phyloP scores from a whole-genome alignment of 305 asterid species.

The Caryopteris hybrid region DNA sequence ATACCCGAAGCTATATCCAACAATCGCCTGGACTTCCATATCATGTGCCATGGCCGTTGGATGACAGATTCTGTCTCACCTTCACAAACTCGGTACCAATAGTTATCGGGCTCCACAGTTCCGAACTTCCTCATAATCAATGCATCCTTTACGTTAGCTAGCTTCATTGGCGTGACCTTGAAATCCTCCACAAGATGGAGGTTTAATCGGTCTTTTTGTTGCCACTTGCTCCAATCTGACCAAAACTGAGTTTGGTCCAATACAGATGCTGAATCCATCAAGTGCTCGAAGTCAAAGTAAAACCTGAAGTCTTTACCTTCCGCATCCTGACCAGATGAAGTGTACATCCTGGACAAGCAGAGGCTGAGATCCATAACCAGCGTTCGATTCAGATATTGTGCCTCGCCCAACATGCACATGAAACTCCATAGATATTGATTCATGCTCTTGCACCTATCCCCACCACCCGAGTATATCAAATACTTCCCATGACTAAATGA shows the following conservation, averaged over 20 bases:
- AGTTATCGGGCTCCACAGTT: constrained; percentile 52
- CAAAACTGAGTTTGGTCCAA: constrained; percentile 72
- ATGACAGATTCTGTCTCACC: constrained; percentile 42
- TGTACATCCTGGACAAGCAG: constrained; percentile 69
- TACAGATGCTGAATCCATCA: constrained; percentile 64
- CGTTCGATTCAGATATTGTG: constrained; percentile 76
- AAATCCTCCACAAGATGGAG: constrained; percentile 45
- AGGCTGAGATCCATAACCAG: constrained; percentile 70
- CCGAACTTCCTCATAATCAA: constrained; percentile 58
- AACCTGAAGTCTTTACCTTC: constrained; percentile 82
- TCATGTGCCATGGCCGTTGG: constrained; percentile 52
- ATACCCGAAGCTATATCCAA: constrained; percentile 46
- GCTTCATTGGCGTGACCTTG: constrained; percentile 36
- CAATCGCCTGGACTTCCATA: constrained; percentile 50
- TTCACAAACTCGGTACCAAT: constrained; percentile 61
- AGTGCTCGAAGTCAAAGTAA: constrained; percentile 85
- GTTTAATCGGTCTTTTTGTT: constrained; percentile 32
- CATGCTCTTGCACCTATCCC: constrained; percentile 95
- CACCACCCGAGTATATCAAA: constrained; percentile 70
- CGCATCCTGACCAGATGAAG: constrained; percentile 68
- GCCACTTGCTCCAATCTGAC: constrained; percentile 53
- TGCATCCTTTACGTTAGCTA: constrained; percentile 37
- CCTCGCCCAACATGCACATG: constrained; percentile 91
- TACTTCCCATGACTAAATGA: constrained; percentile 62
- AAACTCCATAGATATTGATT: constrained; percentile 87